A percentile compares a stretch with the other conserved stretches of the same genome.
Conservation (phyloP, 2,329 filamentous ascomycete species). For the Pyricularia grisea region DNA sequence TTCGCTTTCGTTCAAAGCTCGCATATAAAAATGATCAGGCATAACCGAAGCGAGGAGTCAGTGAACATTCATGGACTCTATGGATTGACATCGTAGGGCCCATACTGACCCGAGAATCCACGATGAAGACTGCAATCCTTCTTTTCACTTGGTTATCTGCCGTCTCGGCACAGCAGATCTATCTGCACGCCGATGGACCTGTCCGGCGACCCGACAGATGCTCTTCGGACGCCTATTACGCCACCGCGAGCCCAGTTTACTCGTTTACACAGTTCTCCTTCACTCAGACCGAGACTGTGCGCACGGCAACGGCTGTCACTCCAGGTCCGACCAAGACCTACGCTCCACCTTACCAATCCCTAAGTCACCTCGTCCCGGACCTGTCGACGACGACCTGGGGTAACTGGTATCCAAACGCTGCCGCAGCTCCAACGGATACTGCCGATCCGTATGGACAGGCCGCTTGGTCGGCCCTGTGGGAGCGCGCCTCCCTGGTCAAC, state of each 20-base stretch:
- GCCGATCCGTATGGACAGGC: conserved; percentile 25
- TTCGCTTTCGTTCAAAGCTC: too few species aligned
- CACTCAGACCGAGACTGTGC: conserved; percentile 27
- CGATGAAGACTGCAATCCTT: background rate
- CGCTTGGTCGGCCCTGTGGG: conserved; percentile 28
- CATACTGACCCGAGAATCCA: background rate
- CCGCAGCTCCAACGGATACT: conserved; percentile 21
- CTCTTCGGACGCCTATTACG: background rate
- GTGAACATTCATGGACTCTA: too few species aligned
- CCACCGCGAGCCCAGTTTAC: background rate
- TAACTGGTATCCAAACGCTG: conserved; percentile 26
- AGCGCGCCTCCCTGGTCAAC: conserved; percentile 20
- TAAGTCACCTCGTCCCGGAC: conserved; percentile 23
- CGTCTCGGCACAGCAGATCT: background rate
- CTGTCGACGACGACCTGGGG: conserved; percentile 29
- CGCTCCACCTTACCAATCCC: conserved; percentile 22
- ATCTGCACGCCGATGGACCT: background rate
- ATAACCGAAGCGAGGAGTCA: too few species aligned
- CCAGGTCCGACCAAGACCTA: conserved; percentile 22
- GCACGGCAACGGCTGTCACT: conserved; percentile 22
- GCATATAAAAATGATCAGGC: background rate
- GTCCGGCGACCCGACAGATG: background rate
- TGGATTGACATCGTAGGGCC: too few species aligned
- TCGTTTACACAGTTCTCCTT: conserved; percentile 19
- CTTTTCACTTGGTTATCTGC: background rate